Evolutionary conservation across 1,284 basidiomycete genomes (phyloP), one percentile per base, ranked within the genome.

Genomic region (Ganoderma lingzhi): DNA sequence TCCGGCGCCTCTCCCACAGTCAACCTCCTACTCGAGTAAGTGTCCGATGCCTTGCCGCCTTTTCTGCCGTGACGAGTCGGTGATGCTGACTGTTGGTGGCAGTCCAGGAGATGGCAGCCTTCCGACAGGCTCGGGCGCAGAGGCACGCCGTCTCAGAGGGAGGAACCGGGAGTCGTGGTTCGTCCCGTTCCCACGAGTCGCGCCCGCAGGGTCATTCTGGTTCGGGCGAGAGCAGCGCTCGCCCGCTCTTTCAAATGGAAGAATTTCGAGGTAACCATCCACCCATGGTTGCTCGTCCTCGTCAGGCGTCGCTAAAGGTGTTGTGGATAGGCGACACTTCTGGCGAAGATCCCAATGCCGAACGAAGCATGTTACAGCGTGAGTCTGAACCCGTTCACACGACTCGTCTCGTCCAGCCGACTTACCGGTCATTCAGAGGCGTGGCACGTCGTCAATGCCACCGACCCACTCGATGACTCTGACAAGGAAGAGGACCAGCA

Each of bases 401-500:
- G 30, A 37, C 39, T 62, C 14, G 23, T 35, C 42, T 60, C 14
- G 69, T 71, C 51, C 59, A 44, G 35, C 23, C 17, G 37, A 71
- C 67, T 8, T 28, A 15, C 17, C 63, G 64, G 48, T 62, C 35
- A 59, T 78, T 0, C 68, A 93, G 92, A 93, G 68, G 90, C 92
- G 14, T 93, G 90, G 90, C 87, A 91, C 75, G 82, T 88, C 55
- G 84, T 88, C 44, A 84, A 83, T 53, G 86, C 85, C 42, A 85
- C 84, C 48, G 91, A 94, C 74, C 89, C 92, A 12, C 81, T 93
- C 15, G 82, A 82, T 17, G 91, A 93, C 80, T 93, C 92, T 9
- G 92, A 93, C 74, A 89, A 91, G 64, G 92, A 94, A 75, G 80
- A 83, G 64, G 90, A 93, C 71, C 88, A 91, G 69, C 84, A 90